Conservation (phyloP, 805 yeast species). For the Suhomyces sp. region DNA sequence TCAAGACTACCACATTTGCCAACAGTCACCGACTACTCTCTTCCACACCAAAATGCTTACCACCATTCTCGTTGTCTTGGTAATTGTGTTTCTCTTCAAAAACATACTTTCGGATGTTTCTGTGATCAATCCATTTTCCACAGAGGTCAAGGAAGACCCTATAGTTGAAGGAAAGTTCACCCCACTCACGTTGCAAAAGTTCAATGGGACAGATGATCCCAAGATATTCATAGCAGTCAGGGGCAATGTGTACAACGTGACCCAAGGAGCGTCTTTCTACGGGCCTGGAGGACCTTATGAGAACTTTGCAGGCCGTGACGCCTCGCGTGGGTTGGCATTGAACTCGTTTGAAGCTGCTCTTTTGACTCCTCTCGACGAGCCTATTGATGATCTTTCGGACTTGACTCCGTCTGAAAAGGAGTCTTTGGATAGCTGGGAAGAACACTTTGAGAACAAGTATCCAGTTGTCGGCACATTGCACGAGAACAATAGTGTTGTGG, state of each 20-base stretch:
- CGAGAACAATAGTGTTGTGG: constrained; percentile 12
- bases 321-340: constrained; percentile 85
- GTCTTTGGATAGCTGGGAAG: constrained; percentile 81
- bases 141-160: constrained; percentile 23
- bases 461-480: constrained; percentile 73
- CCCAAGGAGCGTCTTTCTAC: constrained; percentile 77
- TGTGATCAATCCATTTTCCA: constrained; percentile 34
- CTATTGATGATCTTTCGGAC: constrained; percentile 70
- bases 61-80: constrained; percentile 30
- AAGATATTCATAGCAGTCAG: constrained; percentile 83
- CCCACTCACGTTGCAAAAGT: constrained; percentile 69
- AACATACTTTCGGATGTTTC: constrained; percentile 26
- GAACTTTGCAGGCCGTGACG: constrained; percentile 94
- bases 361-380: constrained; percentile 69
- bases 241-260: constrained; percentile 83
- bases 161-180: constrained; percentile 60
- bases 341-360: constrained; percentile 75
- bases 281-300: constrained; percentile 97
- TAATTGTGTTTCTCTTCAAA: constrained; percentile 31
- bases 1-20: no score
- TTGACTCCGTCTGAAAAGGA: constrained; percentile 59
- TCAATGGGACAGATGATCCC: constrained; percentile 77
- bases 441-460: constrained; percentile 79
- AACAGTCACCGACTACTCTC: no score
- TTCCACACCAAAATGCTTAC: no score